Percentiles rank a stretch among this genome's conserved stretches.
phyloP scores from a whole-genome alignment of 192 early-diverging fungal genomes.

The Coemansia sp. region DNA sequence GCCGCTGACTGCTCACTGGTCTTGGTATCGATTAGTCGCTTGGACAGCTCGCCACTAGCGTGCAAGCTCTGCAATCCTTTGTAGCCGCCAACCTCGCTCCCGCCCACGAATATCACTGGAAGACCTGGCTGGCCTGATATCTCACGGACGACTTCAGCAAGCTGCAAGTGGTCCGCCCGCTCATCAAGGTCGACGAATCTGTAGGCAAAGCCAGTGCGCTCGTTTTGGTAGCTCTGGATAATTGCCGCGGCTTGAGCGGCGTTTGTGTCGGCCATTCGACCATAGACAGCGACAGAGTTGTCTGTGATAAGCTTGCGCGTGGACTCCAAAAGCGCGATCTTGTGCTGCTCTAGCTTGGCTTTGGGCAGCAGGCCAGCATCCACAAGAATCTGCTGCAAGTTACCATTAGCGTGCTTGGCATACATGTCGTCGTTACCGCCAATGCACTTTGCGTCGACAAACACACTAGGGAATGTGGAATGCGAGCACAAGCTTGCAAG shows the following conservation, averaged over 20 bases:
- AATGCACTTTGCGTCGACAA: constrained; percentile 64
- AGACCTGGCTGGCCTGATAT: not conserved
- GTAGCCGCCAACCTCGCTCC: constrained; percentile 10
- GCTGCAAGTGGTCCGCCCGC: constrained; percentile 7
- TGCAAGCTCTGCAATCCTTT: constrained; percentile 7
- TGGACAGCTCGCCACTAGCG: constrained; percentile 2
- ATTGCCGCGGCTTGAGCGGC: not conserved
- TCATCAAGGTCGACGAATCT: not conserved
- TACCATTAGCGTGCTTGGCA: constrained; percentile 12
- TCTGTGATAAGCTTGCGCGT: not conserved
- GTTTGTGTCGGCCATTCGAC: not conserved
- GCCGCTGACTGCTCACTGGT: constrained; percentile 8
- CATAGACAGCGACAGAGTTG: constrained; percentile 1
- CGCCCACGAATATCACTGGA: constrained; percentile 5
- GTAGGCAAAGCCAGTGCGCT: not conserved
- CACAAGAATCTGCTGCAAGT: not conserved
- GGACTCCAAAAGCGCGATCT: not conserved
- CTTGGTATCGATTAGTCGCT: not conserved
- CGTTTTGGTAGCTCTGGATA: not conserved
- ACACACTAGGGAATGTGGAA: constrained; percentile 69
- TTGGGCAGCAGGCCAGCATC: not conserved
- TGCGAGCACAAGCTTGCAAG: constrained; percentile 58
- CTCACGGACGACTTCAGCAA: not conserved
- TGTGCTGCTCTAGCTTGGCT: constrained; percentile 7
- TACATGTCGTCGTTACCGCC: constrained; percentile 54